Base-by-base conservation (phyloP, 1,139 yeast genomes). In the Kurtzmaniella quercitrusa region DNA sequence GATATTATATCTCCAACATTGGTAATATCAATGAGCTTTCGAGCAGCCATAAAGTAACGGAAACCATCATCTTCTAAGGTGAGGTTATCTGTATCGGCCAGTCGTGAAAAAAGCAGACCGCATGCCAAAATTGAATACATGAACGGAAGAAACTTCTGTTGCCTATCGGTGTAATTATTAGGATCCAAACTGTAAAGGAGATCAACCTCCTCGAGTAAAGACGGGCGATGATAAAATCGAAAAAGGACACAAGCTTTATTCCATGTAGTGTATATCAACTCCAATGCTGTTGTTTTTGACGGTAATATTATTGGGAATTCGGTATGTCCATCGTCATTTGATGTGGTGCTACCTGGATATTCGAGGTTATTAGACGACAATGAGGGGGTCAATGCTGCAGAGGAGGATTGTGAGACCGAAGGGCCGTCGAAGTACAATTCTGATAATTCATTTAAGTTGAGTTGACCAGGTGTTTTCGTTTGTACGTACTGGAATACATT, bases 161-260 rank as follows among this genome's bases (percentile, higher is more conserved):
- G 95, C 49, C 85, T 74, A 52, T 82, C 83, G 8, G 88, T 77
- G 57, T 84, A 86, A 45, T 80, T 75, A 6, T 71, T 70, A 0
- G 91, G 88, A 50, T 82, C 88, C 9, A 87, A 72, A 38, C 83
- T 84, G 49, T 71, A 73, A 19, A 73, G 56, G 33, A 70, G 56
- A 38, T 72, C 76, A 23, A 70, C 79, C 47, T 70, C 76, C 45
- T 73, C 81, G 62, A 59, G 80, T 61, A 88, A 78, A 2, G 93
- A 82, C 0, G 96, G 95, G 20, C 95, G 71, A 56, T 89, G 96
- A 58, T 86, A 86, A 57, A 89, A 88, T 43, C 96, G 69, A 57
- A 88, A 86, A 43, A 88, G 66, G 11, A 87, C 89, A 60, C 95
- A 88, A 0, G 95, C 93, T 54, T 84, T 83, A 50, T 82, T 79